These are phyloP conservation scores for Dactylonectria macrodidyma DNA, from an alignment of 2,329 filamentous ascomycete genomes.

Conservation along the genomic window DNA sequence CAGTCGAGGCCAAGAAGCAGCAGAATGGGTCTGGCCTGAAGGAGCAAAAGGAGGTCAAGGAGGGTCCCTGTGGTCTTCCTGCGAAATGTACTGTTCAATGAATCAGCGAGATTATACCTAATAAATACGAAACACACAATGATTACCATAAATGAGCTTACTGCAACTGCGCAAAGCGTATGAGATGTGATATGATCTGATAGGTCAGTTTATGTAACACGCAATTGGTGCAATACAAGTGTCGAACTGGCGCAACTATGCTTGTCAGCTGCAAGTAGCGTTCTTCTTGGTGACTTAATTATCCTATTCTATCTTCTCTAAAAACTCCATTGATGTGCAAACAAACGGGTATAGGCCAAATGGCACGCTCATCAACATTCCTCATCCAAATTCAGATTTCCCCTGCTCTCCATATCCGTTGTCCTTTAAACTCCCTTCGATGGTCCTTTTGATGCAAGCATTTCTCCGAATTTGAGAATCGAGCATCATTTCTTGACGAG, in stretches of 20 bases:
- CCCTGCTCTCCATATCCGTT: background rate
- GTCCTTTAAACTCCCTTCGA: background rate
- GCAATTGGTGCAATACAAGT: background rate
- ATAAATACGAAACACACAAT: constrained; percentile 36
- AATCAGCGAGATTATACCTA: constrained; percentile 42
- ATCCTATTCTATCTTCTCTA: background rate
- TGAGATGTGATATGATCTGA: background rate
- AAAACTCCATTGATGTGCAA: background rate
- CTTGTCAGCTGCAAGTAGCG: background rate
- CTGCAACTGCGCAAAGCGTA: background rate
- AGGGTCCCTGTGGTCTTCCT: constrained; percentile 84
- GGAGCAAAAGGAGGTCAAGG: constrained; percentile 63
- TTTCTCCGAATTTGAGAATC: constrained; percentile 51
- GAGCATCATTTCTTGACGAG: constrained; percentile 53
- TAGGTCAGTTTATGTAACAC: background rate
- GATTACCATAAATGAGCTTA: background rate
- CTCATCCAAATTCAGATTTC: background rate
- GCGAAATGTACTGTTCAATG: constrained; percentile 80
- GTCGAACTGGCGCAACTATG: background rate
- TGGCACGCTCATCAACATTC: constrained; percentile 2
- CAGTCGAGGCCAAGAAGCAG: constrained; percentile 35
- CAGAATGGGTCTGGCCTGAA: constrained; percentile 41
- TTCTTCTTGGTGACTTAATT: background rate
- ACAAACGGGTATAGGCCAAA: background rate
- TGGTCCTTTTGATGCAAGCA: constrained; percentile 27